Evolutionary conservation across 2,329 filamentous ascomycete species (phyloP), one percentile per base, ranked within the genome.

Genomic region (Arthroderma uncinatum): DNA sequence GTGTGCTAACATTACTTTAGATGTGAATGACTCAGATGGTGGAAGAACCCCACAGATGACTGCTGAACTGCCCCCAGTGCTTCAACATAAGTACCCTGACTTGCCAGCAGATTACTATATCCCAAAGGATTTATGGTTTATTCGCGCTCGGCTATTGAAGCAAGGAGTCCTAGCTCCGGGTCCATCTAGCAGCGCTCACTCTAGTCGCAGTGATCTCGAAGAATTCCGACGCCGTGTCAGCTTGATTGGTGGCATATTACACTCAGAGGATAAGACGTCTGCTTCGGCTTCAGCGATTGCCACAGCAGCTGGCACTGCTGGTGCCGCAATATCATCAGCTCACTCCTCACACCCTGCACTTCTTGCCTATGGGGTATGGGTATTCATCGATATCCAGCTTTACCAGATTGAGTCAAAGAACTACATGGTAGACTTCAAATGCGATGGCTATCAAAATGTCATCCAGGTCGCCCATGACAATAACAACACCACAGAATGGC

Each of bases 391-490:
- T 63, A 96, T 98, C 62, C 93, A 96, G 70, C 85, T 96, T 54
- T 96, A 96, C 72, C 86, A 90, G 68, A 90, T 97, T 77, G 92
- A 97, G 70, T 83, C 84, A 58, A 86, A 88, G 57, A 92, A 93
- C 63, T 97, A 92, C 71, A 85, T 98, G 61, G 93, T 98, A 53
- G 93, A 98, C 71, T 98, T 98, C 78, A 97, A 96, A 70, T 97
- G 92, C 70, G 91, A 93, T 12, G 93, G 93, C 19, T 98, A 98
- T 73, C 93, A 98, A 74, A 89, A 93, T 57, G 85, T 92, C 53
- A 82, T 85, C 62, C 76, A 86, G 54, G 48, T 60, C 30, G 59
- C 59, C 33, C 39, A 56, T 10, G 61, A 63, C 14, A 58, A 54
- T 16, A 54, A 70, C 21, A 66, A 67, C 14, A 71, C 72, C 8